These are phyloP conservation scores for Proliferodiscus dingleyae DNA, from an alignment of 2,329 filamentous ascomycete genomes.

Conservation along the genomic window DNA sequence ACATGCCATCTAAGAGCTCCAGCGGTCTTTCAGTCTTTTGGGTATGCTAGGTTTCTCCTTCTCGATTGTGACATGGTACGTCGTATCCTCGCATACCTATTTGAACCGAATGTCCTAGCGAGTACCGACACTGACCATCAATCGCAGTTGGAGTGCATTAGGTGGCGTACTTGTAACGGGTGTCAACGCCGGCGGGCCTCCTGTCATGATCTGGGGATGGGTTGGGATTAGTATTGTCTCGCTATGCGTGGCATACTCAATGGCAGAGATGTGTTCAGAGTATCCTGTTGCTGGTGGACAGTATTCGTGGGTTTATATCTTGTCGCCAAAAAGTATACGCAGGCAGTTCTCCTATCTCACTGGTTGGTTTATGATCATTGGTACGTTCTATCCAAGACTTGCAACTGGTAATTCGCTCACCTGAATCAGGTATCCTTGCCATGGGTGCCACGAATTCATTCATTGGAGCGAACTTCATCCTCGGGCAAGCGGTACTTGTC, in stretches of 20 bases:
- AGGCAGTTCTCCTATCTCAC: constrained; percentile 41
- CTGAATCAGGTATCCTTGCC: constrained; percentile 32
- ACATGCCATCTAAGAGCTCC: constrained; percentile 41
- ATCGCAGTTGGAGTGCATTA: constrained; percentile 47
- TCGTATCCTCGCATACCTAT: constrained; percentile 3
- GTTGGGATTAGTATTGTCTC: constrained; percentile 46
- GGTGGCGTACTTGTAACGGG: constrained; percentile 52
- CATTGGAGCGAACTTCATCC: constrained; percentile 50
- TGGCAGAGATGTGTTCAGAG: constrained; percentile 55
- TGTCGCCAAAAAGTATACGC: constrained; percentile 44
- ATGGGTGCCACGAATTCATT: constrained; percentile 53
- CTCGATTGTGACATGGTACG: constrained; percentile 49
- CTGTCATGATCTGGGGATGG: constrained; percentile 56
- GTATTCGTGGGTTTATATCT: constrained; percentile 53
- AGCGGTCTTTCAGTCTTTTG: constrained; percentile 49
- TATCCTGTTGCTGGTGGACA: constrained; percentile 53
- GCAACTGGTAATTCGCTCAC: background rate
- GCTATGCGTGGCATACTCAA: constrained; percentile 50
- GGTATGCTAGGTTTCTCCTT: constrained; percentile 58
- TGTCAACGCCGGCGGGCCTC: constrained; percentile 49
- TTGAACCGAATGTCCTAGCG: constrained; percentile 6
- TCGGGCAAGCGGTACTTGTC: constrained; percentile 49
- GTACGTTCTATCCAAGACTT: constrained; percentile 23
- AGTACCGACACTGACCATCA: constrained; percentile 12
- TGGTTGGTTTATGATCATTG: constrained; percentile 46